A percentile compares a stretch with the other conserved stretches of the same genome.
Conservation (phyloP, 805 yeast species). For the Candida ascalaphidarum region DNA sequence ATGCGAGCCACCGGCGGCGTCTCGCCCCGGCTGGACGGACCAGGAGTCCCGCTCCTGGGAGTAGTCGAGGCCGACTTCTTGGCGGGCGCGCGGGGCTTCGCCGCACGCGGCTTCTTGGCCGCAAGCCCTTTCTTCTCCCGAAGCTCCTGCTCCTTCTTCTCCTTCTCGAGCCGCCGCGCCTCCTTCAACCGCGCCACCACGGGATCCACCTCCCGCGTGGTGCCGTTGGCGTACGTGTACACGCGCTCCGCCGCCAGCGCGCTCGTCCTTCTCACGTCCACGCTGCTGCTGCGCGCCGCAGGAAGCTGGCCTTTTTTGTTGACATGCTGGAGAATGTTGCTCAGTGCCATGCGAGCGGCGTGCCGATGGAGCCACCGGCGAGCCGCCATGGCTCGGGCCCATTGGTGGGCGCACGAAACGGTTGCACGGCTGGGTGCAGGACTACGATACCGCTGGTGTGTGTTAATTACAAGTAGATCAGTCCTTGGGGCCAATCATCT, state of each 20-base stretch:
- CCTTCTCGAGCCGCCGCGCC: constrained; percentile 49
- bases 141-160: constrained; percentile 27
- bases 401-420: neutral
- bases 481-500: constrained; percentile 91
- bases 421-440: neutral
- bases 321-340: constrained; percentile 21
- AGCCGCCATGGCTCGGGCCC: neutral
- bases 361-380: neutral
- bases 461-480: constrained; percentile 5
- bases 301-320: constrained; percentile 20
- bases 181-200: constrained; percentile 66
- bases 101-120: constrained; percentile 12
- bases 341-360: constrained; percentile 15
- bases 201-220: constrained; percentile 43
- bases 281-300: no score
- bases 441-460: neutral
- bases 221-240: no score
- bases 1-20: neutral
- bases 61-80: neutral
- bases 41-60: neutral
- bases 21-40: neutral
- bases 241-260: no score
- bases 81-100: constrained; percentile 3
- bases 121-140: constrained; percentile 25
- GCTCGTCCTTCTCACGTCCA: no score